These are phyloP conservation scores for Colletotrichum sojae DNA, from an alignment of 2,329 filamentous ascomycete genomes.

Conservation along the genomic window DNA sequence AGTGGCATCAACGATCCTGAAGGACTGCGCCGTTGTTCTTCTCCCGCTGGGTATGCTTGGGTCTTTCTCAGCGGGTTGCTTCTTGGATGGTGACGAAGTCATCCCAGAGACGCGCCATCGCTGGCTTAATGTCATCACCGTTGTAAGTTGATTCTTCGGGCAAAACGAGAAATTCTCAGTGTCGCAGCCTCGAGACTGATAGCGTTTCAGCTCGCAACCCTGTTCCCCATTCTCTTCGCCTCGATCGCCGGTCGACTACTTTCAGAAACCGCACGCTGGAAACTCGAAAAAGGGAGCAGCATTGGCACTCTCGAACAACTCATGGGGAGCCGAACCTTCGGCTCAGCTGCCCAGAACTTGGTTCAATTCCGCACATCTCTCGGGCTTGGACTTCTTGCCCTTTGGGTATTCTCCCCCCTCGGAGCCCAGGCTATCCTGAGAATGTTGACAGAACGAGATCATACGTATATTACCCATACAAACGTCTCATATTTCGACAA, in stretches of 20 bases:
- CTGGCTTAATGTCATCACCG: no score
- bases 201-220: constrained; percentile 34
- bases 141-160: no score
- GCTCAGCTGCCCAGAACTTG: constrained; percentile 45
- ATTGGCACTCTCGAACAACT: constrained; percentile 48
- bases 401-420: constrained; percentile 50
- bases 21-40: no score
- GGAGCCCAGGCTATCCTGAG: constrained; percentile 48
- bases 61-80: no score
- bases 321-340: constrained; percentile 49
- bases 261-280: constrained; percentile 45
- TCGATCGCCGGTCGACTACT: constrained; percentile 46
- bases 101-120: no score
- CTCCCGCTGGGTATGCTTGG: no score
- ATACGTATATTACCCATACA: not conserved
- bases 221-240: constrained; percentile 50
- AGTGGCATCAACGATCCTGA: no score
- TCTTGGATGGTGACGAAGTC: no score
- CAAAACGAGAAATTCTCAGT: no score
- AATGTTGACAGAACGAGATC: not conserved
- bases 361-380: constrained; percentile 45
- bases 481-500: not conserved
- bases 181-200: no score
- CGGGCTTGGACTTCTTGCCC: constrained; percentile 43
- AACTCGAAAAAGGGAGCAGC: constrained; percentile 46